These are phyloP conservation scores for Cytidiella melzeri DNA, from an alignment of 768 basidiomycete genomes.

Conservation along the genomic window DNA sequence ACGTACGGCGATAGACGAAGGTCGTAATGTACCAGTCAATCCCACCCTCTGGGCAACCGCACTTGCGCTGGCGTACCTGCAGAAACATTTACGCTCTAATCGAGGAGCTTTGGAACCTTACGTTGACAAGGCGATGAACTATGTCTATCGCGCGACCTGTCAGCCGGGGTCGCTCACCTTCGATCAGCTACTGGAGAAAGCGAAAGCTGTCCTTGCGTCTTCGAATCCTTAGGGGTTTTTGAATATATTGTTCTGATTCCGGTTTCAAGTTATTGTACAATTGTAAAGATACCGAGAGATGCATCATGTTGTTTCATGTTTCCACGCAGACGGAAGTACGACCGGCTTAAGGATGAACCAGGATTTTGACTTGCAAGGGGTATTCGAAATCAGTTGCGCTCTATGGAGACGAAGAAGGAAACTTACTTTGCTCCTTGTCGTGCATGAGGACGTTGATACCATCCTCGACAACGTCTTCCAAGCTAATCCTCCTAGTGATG, in stretches of 20 bases:
- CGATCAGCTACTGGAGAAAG: not conserved
- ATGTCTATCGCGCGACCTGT: constrained; percentile 5
- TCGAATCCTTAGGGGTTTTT: no score
- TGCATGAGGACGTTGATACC: constrained; percentile 35
- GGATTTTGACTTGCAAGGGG: constrained; percentile 30
- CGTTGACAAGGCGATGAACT: constrained; percentile 37
- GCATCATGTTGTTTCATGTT: no score
- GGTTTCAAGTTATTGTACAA: no score
- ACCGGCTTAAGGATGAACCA: constrained; percentile 26
- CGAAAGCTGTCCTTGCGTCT: not conserved
- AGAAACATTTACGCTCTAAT: constrained; percentile 35
- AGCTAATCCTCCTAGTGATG: constrained; percentile 35
- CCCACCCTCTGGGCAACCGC: constrained; percentile 42
- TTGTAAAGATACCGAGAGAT: no score
- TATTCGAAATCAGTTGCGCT: not conserved
- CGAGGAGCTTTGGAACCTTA: constrained; percentile 33
- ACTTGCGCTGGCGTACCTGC: constrained; percentile 41
- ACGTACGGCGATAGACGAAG: constrained; percentile 25
- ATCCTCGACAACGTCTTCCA: constrained; percentile 38
- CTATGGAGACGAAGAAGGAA: not conserved
- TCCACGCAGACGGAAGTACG: no score
- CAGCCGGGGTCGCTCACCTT: not conserved
- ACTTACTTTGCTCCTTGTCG: constrained; percentile 38
- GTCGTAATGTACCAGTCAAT: not conserved
- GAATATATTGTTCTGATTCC: no score